phyloP scores from a whole-genome alignment of 2,329 filamentous ascomycete species.

The Lecanosticta acicola region DNA sequence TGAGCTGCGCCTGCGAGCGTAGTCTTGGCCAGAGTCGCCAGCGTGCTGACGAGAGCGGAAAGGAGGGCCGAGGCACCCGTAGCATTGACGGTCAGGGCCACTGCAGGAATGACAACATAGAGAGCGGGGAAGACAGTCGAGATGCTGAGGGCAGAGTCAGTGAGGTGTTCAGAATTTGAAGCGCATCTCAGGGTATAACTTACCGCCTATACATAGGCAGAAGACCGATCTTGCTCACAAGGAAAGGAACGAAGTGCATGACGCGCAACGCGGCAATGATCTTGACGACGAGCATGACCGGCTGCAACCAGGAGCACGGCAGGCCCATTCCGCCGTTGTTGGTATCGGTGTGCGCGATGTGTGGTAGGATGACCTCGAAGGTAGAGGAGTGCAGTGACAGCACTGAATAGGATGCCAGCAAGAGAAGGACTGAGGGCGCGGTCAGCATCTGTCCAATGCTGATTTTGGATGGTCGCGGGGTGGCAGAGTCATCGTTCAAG shows the following conservation, averaged over 20 bases:
- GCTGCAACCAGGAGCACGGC: slow-evolving; percentile 41
- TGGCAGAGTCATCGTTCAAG: slow-evolving; percentile 22
- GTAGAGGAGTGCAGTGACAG: slow-evolving; percentile 53
- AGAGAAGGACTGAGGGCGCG: slow-evolving; percentile 42
- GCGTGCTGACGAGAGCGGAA: slow-evolving; percentile 35
- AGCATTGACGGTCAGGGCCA: slow-evolving; percentile 35
- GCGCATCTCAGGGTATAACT: too few relatives aligned
- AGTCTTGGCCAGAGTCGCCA: slow-evolving; percentile 41
- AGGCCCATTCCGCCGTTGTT: slow-evolving; percentile 43
- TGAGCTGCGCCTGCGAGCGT: slow-evolving; percentile 38
- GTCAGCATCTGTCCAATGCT: slow-evolving; percentile 42
- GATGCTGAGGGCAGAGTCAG: slow-evolving; percentile 11
- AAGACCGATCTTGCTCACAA: slow-evolving; percentile 37
- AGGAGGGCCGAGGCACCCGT: slow-evolving; percentile 27
- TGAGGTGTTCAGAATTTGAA: neutral
- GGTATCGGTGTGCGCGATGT: slow-evolving; percentile 43
- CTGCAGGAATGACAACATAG: slow-evolving; percentile 37
- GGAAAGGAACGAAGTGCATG: slow-evolving; percentile 33
- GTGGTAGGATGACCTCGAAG: slow-evolving; percentile 46
- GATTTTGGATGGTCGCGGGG: slow-evolving; percentile 34
- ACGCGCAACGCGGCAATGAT: slow-evolving; percentile 38
- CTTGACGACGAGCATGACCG: slow-evolving; percentile 40
- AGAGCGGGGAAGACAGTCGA: slow-evolving; percentile 38
- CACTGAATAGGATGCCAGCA: slow-evolving; percentile 47
- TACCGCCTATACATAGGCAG: slow-evolving; percentile 39